phyloP scores from a whole-genome alignment of 208 protist species.

The Wallacemonas sp. region DNA sequence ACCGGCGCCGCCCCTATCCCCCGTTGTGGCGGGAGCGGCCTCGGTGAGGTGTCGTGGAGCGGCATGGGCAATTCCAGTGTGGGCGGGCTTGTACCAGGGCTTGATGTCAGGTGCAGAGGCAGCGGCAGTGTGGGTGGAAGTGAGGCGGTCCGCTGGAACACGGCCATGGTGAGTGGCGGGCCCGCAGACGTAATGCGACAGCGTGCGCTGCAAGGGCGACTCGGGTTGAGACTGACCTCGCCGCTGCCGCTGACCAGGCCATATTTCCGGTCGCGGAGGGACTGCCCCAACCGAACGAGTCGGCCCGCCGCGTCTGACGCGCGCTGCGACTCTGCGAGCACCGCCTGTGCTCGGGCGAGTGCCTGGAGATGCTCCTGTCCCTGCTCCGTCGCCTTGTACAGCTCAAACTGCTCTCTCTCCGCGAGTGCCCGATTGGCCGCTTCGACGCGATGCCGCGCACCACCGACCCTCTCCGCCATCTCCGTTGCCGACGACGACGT shows the following conservation, averaged over 20 bases:
- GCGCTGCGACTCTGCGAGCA: conserved; percentile 13
- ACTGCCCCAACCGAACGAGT: neutral
- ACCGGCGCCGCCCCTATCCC: too few species aligned
- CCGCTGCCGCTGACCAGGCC: neutral
- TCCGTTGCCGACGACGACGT: too few species aligned
- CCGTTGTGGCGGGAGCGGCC: too few species aligned
- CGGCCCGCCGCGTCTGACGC: conserved; percentile 29
- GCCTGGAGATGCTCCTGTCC: conserved; percentile 21
- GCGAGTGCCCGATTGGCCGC: too few species aligned
- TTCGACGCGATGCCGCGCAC: too few species aligned
- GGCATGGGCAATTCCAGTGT: neutral
- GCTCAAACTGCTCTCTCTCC: conserved; percentile 54
- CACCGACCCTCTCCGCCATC: too few species aligned
- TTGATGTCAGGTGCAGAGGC: neutral
- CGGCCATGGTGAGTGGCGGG: neutral
- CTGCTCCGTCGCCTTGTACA: conserved; percentile 47
- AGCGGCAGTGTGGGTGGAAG: neutral
- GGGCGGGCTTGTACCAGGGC: neutral
- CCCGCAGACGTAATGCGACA: neutral
- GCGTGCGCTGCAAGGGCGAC: too few species aligned
- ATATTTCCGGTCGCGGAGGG: neutral
- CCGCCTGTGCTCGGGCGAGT: conserved; percentile 19
- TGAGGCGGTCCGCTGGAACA: neutral
- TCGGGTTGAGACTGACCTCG: too few species aligned
- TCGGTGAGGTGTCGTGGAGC: too few species aligned